These are phyloP conservation scores for Dothidotthia symphoricarpi DNA, from an alignment of 2,329 filamentous ascomycete genomes.

Conservation along the genomic window DNA sequence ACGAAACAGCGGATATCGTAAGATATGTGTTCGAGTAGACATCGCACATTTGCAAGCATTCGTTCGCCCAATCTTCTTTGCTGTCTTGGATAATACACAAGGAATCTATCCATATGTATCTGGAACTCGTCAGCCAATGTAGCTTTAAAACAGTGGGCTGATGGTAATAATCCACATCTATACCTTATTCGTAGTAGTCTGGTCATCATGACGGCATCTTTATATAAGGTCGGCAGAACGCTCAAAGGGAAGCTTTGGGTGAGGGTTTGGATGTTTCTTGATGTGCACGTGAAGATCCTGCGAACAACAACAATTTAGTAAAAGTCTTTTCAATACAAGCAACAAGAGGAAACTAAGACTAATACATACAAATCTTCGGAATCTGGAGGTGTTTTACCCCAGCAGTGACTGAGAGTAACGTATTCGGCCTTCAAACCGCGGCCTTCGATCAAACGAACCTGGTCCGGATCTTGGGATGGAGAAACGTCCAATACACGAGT, in stretches of 20 bases:
- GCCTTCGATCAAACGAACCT: slow-evolving; percentile 4
- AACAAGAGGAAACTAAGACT: not conserved
- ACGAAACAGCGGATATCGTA: slow-evolving; percentile 8
- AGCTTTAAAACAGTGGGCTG: not conserved
- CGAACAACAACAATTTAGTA: too few species aligned
- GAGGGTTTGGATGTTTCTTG: slow-evolving; percentile 2
- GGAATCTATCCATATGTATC: slow-evolving; percentile 11
- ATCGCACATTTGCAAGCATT: slow-evolving; percentile 6
- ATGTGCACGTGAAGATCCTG: slow-evolving; percentile 5
- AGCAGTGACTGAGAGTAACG: slow-evolving; percentile 12
- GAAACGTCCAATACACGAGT: slow-evolving; percentile 5
- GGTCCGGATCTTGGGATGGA: not conserved
- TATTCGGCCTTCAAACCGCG: not conserved
- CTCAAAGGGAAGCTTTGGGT: not conserved
- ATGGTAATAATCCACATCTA: too few species aligned
- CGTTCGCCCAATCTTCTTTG: slow-evolving; percentile 4
- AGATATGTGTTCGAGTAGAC: slow-evolving; percentile 6
- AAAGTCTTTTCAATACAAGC: not conserved
- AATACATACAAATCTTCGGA: slow-evolving; percentile 4
- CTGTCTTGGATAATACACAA: slow-evolving; percentile 9
- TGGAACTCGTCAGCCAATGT: not conserved
- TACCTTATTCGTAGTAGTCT: slow-evolving; percentile 1
- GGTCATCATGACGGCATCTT: slow-evolving; percentile 6
- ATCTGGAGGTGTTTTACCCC: slow-evolving; percentile 8
- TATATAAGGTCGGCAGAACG: slow-evolving; percentile 6